Base-by-base conservation (phyloP, 257 asterid genomes). In the Jaltomata sinuosa region DNA sequence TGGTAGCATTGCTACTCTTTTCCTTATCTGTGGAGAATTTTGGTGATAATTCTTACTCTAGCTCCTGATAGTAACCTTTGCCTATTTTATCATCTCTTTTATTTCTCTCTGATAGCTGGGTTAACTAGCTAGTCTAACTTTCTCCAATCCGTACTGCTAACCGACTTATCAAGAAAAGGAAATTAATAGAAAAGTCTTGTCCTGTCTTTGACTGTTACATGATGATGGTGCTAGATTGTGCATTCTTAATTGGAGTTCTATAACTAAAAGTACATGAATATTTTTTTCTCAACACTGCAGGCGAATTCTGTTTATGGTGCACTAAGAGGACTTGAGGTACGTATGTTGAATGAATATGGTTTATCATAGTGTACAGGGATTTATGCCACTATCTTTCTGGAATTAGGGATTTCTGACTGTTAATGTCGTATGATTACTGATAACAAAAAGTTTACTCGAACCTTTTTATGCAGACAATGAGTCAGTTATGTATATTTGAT, bases 281-380 rank as follows among this genome's bases (percentile, higher is more conserved):
- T 0, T 77, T 49, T 76, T 81, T 67, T 29, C 0, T 67, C 69
- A 32, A 22, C 31, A 3, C 84, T 90, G 93, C 94, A 95, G 99
- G 97, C 99, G 80, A 92, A 93, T 85, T 76, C 98, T 71, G 91
- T 96, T 68, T 96, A 90, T 85, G 99, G 99, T 34, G 97, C 95
- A 49, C 84, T 96, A 79, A 95, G 93, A 79, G 99, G 97, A 34
- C 90, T 96, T 79, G 99, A 96, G 99, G 99, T 96, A 90, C 82
- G 86, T 49, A 76, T 45, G 32, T 16, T 52, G 52, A 47, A 67
- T 18, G 25, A 65, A 36, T 29, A 64, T 59, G 74, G 9, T 54
- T 71, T n/a, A n/a, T 42, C 79, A 40, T 40, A 0, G 79, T 65
- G 74, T 14, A 67, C 77, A 18, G 15, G 47, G 27, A 8, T 67